Base-by-base conservation (phyloP, 2,329 filamentous ascomycete species). In the Pseudogymnoascus sp. region DNA sequence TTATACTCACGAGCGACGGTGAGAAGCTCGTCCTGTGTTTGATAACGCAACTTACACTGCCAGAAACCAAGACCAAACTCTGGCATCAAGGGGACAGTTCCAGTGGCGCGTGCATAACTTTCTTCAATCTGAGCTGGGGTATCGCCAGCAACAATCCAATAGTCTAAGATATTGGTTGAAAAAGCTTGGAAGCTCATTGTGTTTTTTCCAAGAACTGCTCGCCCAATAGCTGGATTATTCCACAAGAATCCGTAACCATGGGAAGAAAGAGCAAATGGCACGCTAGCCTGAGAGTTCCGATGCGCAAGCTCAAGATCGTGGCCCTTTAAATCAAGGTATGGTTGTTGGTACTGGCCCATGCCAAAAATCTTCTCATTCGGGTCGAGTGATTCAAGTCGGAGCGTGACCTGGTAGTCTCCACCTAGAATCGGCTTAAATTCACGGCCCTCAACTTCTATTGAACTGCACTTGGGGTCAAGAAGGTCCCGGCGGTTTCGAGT, bases 291-390 rank as follows among this genome's bases (percentile, higher is more conserved):
- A 0, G 83, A 87, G 68, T 87, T 88, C 1, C 84, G 79, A 36
- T 88, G 85, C 0, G 85, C 84, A 2, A 88, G 77, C 68, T 88
- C 85, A 1, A 87, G 71, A 62, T 87, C 83, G 0, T 75, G 69
- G 0, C 85, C 85, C 66, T 87, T 87, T 52, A 87, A 75, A 68
- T 87, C 78, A 13, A 87, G 74, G 59, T 76, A 78, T 0, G 82
- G 81, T 66, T 87, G 84, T 67, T 88, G 85, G 64, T 88, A 87
- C 71, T 88, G 85, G 0, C 85, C 85, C 84, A 87, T 87, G 21
- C 85, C 85, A 67, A 79, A 87, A 13, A 88, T 81, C 68, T 80
- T 82, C 69, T 88, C 85, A n/a, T 80, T 73, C 0, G 74, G 72
- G 61, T 80, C 71, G 61, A 82, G 69, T 1, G 79, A 81, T 69